Evolutionary conservation across 2,329 filamentous ascomycete genomes (phyloP).

Genomic region (Claviceps maximensis): DNA sequence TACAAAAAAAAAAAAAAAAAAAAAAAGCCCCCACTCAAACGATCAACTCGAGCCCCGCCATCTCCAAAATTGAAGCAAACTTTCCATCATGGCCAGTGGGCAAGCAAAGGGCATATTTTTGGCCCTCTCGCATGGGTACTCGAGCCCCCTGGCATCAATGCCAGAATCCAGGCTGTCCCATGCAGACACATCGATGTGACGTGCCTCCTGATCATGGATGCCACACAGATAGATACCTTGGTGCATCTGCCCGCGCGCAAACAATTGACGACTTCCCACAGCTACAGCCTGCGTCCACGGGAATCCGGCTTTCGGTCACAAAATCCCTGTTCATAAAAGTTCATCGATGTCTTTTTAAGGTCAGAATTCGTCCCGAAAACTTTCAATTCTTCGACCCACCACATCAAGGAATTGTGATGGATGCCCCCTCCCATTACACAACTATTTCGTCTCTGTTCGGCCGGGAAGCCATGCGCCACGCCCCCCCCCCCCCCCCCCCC

Average conservation of each 20-base stretch:
- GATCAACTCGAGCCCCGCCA: background rate
- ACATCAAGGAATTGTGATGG: background rate
- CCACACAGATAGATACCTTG: background rate
- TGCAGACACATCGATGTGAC: background rate
- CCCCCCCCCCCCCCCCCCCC: too few species aligned
- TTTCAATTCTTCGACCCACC: background rate
- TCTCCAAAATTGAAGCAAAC: background rate
- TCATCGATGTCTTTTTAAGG: background rate
- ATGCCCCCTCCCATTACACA: conserved; percentile 5
- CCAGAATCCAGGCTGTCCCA: background rate
- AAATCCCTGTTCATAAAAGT: background rate
- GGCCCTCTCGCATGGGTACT: background rate
- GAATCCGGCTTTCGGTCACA: background rate
- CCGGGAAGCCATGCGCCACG: conserved; percentile 4
- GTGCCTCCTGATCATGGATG: background rate
- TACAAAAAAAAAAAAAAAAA: too few species aligned
- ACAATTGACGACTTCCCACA: background rate
- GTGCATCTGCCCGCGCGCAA: background rate
- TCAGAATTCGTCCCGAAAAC: too few species aligned
- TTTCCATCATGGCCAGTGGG: background rate
- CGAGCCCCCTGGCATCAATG: background rate
- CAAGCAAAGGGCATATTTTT: background rate
- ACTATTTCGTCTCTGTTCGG: conserved; percentile 12
- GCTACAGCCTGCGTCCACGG: background rate
- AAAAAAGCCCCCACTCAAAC: background rate